Percentiles rank a stretch among this genome's conserved stretches.
Conservation (phyloP, 208 protist genomes). For the Trypanosoma caninum region DNA sequence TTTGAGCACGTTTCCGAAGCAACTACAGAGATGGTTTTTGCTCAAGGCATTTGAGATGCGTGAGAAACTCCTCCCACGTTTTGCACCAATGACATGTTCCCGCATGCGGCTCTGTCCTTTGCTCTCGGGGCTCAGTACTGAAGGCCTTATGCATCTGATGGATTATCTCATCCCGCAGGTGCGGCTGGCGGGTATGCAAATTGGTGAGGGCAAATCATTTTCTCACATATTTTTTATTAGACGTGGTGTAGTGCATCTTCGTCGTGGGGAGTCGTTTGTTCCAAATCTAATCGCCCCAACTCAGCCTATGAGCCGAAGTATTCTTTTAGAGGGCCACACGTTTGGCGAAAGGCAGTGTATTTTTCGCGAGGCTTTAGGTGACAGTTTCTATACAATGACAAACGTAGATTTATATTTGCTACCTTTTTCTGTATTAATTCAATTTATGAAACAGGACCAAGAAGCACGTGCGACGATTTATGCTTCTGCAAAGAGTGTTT, state of each 20-base stretch:
- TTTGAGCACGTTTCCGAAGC: conserved; percentile 25
- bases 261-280: conserved; percentile 33
- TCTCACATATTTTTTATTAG: conserved; percentile 77
- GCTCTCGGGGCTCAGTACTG: conserved; percentile 36
- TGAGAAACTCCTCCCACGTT: conserved; percentile 56
- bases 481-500: conserved; percentile 40
- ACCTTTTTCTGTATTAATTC: conserved; percentile 66
- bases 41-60: conserved; percentile 42
- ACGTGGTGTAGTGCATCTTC: conserved; percentile 62
- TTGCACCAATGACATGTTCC: conserved; percentile 45
- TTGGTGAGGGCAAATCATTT: conserved; percentile 38
- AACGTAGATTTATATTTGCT: conserved; percentile 80
- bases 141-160: conserved; percentile 50
- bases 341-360: conserved; percentile 79
- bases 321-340: conserved; percentile 77
- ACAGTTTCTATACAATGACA: conserved; percentile 53
- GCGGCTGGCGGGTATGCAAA: conserved; percentile 64
- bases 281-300: conserved; percentile 4
- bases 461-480: conserved; percentile 56
- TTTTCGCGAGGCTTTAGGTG: conserved; percentile 53
- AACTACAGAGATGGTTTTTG: conserved; percentile 45
- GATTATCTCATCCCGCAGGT: conserved; percentile 58
- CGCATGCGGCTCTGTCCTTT: conserved; percentile 72
- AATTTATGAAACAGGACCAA: conserved; percentile 75
- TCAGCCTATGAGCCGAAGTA: conserved; percentile 45